Percentiles rank a stretch among this genome's conserved stretches.
Conservation (phyloP, 2,329 filamentous ascomycete genomes). For the Emergomyces africanus region DNA sequence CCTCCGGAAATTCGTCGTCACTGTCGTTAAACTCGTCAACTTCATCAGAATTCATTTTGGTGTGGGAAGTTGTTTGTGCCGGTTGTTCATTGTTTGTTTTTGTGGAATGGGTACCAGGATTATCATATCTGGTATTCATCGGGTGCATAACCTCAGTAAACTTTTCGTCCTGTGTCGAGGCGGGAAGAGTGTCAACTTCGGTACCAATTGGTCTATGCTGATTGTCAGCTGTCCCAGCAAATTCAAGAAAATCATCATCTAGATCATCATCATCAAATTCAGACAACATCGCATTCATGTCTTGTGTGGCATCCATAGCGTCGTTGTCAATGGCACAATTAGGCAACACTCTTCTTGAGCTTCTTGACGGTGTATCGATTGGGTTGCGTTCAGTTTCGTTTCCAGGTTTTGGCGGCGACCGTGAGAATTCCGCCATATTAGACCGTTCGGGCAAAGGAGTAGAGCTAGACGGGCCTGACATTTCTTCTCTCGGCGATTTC, state of each 20-base stretch:
- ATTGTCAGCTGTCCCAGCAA: conserved; percentile 11
- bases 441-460: conserved; percentile 29
- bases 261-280: conserved; percentile 38
- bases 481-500: conserved; percentile 18
- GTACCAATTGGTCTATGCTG: not conserved
- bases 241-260: conserved; percentile 33
- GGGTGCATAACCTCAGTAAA: not conserved
- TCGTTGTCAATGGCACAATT: not conserved
- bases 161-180: not conserved
- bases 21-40: conserved; percentile 56
- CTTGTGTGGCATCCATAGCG: not conserved
- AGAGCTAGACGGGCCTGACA: conserved; percentile 27
- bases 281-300: conserved; percentile 19
- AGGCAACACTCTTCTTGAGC: not conserved
- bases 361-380: conserved; percentile 17
- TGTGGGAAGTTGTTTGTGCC: not conserved
- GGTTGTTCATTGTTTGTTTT: not conserved
- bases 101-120: not conserved
- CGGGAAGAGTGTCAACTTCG: not conserved
- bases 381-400: conserved; percentile 3
- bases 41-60: not conserved
- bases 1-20: conserved; percentile 47
- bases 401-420: conserved; percentile 19
- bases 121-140: not conserved
- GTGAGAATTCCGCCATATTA: conserved; percentile 20